Base-by-base conservation (phyloP, 1,284 basidiomycete species). In the Exsudoporus floridanus region DNA sequence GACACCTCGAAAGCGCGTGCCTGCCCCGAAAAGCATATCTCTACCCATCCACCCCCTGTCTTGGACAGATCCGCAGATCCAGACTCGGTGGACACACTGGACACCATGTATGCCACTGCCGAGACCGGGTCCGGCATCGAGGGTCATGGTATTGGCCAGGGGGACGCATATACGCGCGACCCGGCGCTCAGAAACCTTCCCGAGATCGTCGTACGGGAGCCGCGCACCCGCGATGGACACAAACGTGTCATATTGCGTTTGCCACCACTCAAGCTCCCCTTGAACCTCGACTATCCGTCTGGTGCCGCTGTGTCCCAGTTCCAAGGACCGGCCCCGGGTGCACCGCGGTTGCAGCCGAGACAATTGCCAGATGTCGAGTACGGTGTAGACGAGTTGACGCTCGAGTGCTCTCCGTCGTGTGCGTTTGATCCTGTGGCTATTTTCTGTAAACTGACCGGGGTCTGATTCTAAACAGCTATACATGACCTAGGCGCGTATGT, bases 11-110 rank as follows among this genome's bases (percentile, higher is more conserved):
- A 68, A 34, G 82, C 82, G 1, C 60, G 66, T 21, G 67, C 63
- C 8, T 75, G 74, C 50, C 71, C 75, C 3, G 65, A 66, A 14
- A 60, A 55, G 21, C 55, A 67, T 7, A 68, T 82, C 50, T 77
- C 76, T 50, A 38, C 53, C 0, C 50, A 71, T 4, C 74, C 79
- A 4, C 70, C 77, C 9, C 79, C 79, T 13, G 60, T 79, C 49
- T 52, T 82, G 33, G 78, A 78, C 40, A 49, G 0, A 3, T 50
- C 61, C 18, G 9, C 36, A 18, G 12, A 21, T 3, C 35, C 36
- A 3, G 21, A 13, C 16, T 28, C 21, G 49, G 21, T 39, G 30
- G 48, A 30, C 55, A 18, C 33, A 0, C 41, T 16, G 2, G 19
- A n/a, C 14, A 14, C 0, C 10, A 12, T n/a, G 9, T 12, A 48